phyloP scores from a whole-genome alignment of 1,284 basidiomycete genomes.

The Cerrena zonata region DNA sequence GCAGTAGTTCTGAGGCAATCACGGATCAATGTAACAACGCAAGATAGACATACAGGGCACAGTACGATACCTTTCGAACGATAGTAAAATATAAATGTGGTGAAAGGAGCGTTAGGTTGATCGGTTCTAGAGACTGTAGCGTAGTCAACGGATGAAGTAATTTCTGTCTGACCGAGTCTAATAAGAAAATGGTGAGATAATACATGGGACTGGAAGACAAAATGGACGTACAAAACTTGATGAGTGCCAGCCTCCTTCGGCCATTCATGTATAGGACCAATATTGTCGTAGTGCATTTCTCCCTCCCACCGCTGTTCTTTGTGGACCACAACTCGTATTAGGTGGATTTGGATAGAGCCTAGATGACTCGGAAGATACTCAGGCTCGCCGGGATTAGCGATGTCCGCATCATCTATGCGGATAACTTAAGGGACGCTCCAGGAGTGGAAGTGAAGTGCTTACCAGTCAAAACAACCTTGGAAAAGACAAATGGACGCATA shows the following conservation, averaged over 20 bases:
- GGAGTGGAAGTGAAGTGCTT: too few species aligned
- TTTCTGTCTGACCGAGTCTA: background rate
- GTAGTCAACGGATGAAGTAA: background rate
- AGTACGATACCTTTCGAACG: constrained; percentile 1
- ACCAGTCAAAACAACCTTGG: constrained; percentile 1
- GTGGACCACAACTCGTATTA: background rate
- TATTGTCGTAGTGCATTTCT: background rate
- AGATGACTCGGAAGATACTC: background rate
- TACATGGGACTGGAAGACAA: background rate
- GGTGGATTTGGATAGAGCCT: constrained; percentile 4
- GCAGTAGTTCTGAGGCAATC: background rate
- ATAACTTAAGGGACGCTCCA: too few species aligned
- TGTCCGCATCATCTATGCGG: constrained; percentile 4
- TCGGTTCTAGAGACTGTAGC: background rate
- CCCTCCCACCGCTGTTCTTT: constrained; percentile 4
- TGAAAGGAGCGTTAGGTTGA: background rate
- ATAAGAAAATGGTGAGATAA: background rate
- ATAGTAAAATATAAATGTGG: constrained; percentile 2
- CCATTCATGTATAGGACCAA: constrained; percentile 5
- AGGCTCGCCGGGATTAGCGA: too few species aligned
- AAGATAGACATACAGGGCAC: background rate
- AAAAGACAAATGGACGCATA: constrained; percentile 5
- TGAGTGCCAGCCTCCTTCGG: constrained; percentile 3
- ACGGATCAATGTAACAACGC: background rate
- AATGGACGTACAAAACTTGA: constrained; percentile 4